Conservation (phyloP, 345 rosid species). For the Eucalyptus coolabah region DNA sequence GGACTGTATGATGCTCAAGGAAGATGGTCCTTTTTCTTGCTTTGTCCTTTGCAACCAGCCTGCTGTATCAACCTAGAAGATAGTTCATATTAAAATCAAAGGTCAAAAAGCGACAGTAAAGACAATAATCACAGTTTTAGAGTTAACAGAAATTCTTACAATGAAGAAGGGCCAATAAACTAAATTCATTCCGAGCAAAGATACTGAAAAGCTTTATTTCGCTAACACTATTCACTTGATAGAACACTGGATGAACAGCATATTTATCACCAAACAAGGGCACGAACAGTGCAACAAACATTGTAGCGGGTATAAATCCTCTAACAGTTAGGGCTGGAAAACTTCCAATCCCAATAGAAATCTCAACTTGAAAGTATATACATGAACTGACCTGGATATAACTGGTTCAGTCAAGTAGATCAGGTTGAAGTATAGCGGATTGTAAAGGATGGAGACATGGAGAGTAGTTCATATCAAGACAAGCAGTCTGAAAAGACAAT, state of each 20-base stretch:
- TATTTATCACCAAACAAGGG: background rate
- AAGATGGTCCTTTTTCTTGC: slow-evolving; percentile 81
- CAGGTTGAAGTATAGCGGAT: background rate
- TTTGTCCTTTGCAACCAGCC: slow-evolving; percentile 95
- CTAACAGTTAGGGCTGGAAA: background rate
- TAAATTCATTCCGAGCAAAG: background rate
- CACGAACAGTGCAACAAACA: background rate
- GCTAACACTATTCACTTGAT: background rate
- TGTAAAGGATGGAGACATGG: background rate
- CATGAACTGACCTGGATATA: background rate
- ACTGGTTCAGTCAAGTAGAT: background rate
- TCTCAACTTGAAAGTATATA: background rate
- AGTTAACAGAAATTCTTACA: background rate
- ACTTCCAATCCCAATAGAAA: background rate
- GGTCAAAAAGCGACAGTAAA: background rate
- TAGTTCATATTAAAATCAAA: background rate
- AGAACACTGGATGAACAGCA: background rate
- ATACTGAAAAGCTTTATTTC: background rate
- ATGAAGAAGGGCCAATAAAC: background rate
- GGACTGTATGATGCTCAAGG: slow-evolving; percentile 88
- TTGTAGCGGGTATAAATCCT: background rate
- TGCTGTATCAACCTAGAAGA: slow-evolving; percentile 82
- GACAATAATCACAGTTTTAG: background rate
- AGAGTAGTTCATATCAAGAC: background rate
- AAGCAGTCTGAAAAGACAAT: background rate